Percentiles rank a stretch among this genome's conserved stretches.
phyloP scores from a whole-genome alignment of 2,329 filamentous ascomycete genomes.

The Epichloe festucae region DNA sequence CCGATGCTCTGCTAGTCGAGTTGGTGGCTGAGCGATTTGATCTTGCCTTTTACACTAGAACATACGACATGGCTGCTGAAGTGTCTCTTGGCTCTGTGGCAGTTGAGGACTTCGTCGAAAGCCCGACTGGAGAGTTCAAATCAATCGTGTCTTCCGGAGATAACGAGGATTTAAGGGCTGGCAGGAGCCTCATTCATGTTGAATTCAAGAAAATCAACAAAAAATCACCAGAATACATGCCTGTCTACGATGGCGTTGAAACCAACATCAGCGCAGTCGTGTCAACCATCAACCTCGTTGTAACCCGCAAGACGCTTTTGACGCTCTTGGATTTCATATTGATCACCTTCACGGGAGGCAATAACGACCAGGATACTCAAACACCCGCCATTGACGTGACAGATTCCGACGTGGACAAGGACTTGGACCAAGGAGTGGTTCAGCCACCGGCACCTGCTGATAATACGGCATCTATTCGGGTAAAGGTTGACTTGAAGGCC shows the following conservation, averaged over 20 bases:
- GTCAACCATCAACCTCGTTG: slow-evolving; percentile 90
- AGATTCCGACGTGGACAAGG: slow-evolving; percentile 15
- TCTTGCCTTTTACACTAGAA: slow-evolving; percentile 74
- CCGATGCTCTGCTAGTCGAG: slow-evolving; percentile 77
- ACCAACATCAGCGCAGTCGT: slow-evolving; percentile 85
- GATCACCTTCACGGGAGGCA: slow-evolving; percentile 66
- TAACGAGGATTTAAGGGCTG: slow-evolving; percentile 56
- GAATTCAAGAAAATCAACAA: slow-evolving; percentile 85
- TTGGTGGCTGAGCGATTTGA: slow-evolving; percentile 81
- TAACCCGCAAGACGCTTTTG: slow-evolving; percentile 83
- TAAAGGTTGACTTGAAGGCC: slow-evolving; percentile 87
- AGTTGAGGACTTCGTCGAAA: slow-evolving; percentile 90
- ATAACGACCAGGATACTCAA: slow-evolving; percentile 28
- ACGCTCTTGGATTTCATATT: slow-evolving; percentile 91
- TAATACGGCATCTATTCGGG: slow-evolving; percentile 63
- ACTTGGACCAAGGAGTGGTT: slow-evolving; percentile 21
- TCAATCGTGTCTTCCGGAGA: slow-evolving; percentile 86
- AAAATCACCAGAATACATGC: slow-evolving; percentile 84
- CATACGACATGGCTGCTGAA: slow-evolving; percentile 87
- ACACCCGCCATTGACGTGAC: slow-evolving; percentile 19
- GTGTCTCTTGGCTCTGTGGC: slow-evolving; percentile 77
- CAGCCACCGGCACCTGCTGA: slow-evolving; percentile 24
- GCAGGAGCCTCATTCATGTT: slow-evolving; percentile 72
- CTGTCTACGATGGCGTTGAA: slow-evolving; percentile 82
- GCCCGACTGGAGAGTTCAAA: slow-evolving; percentile 81